Percentiles rank a stretch among this genome's conserved stretches.
Conservation (phyloP, 2,329 filamentous ascomycete genomes). For the Aspergillus intermedius region DNA sequence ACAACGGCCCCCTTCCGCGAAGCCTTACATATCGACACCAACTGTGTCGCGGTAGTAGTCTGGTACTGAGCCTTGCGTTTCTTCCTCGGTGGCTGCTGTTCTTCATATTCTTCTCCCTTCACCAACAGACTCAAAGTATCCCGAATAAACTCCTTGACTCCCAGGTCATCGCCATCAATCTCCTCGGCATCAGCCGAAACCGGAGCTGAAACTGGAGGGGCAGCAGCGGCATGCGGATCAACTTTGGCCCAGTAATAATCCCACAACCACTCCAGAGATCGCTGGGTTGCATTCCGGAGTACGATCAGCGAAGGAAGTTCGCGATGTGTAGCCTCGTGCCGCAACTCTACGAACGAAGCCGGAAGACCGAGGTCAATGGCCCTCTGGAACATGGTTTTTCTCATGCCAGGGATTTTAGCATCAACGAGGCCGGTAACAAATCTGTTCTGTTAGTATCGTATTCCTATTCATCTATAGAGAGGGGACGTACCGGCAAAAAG, state of each 20-base stretch:
- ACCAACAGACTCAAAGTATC: constrained; percentile 13
- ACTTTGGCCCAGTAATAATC: constrained; percentile 70
- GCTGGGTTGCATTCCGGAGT: constrained; percentile 61
- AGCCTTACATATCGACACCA: constrained; percentile 24
- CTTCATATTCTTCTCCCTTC: constrained; percentile 4
- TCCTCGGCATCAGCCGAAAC: not conserved
- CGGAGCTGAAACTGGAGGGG: not conserved
- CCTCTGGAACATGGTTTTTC: constrained; percentile 41
- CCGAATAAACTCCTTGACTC: constrained; percentile 15
- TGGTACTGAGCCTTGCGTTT: constrained; percentile 22
- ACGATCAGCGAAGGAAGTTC: constrained; percentile 71
- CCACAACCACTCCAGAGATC: constrained; percentile 81
- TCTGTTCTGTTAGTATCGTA: constrained; percentile 16
- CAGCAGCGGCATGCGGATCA: constrained; percentile 22
- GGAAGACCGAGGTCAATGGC: constrained; percentile 37
- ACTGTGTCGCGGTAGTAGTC: constrained; percentile 15
- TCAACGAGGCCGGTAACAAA: constrained; percentile 43
- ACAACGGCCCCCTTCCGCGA: constrained; percentile 10
- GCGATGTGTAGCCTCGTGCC: constrained; percentile 86
- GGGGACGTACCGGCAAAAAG: constrained; percentile 37
- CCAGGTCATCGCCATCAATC: constrained; percentile 5
- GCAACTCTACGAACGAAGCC: constrained; percentile 76
- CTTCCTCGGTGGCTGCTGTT: constrained; percentile 16
- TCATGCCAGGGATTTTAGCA: constrained; percentile 35
- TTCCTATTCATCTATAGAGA: not conserved